Evolutionary conservation across 2,329 filamentous ascomycete genomes (phyloP).

Genomic region (Scorias spongiosa): DNA sequence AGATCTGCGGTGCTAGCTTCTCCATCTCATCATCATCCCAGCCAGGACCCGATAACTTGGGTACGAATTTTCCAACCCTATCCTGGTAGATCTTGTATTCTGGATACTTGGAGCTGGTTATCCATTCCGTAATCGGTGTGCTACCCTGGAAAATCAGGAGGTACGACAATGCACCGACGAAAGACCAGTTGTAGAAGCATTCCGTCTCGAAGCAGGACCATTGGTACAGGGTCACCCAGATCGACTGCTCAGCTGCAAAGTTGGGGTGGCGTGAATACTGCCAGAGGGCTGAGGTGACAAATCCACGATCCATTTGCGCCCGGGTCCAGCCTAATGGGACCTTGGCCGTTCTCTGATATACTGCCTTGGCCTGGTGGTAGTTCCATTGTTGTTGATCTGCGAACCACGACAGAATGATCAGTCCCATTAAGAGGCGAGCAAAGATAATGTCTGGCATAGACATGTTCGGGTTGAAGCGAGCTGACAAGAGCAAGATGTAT

Average conservation of each 20-base stretch:
- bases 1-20: conserved; percentile 5
- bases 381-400: conserved; percentile 90
- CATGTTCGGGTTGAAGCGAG: conserved; percentile 41
- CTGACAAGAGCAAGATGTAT: conserved; percentile 63
- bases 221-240: conserved; percentile 79
- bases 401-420: conserved; percentile 56
- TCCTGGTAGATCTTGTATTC: conserved; percentile 77
- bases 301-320: conserved; percentile 76
- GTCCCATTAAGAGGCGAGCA: conserved; percentile 37
- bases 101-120: conserved; percentile 69
- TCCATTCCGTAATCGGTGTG: conserved; percentile 71
- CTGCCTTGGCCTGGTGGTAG: conserved; percentile 66
- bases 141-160: conserved; percentile 77
- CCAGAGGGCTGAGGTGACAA: conserved; percentile 73
- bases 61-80: conserved; percentile 71
- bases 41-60: conserved; percentile 28
- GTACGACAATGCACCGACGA: conserved; percentile 52
- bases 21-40: conserved; percentile 18
- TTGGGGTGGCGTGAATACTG: conserved; percentile 85
- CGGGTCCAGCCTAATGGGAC: conserved; percentile 44
- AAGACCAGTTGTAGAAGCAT: conserved; percentile 63
- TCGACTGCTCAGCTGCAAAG: conserved; percentile 77
- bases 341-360: conserved; percentile 59
- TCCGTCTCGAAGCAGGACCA: conserved; percentile 69
- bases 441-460: conserved; percentile 42